Percentiles rank a stretch among this genome's conserved stretches.
Conservation (phyloP, 2,329 filamentous ascomycete genomes). For the Aureobasidium sp. region DNA sequence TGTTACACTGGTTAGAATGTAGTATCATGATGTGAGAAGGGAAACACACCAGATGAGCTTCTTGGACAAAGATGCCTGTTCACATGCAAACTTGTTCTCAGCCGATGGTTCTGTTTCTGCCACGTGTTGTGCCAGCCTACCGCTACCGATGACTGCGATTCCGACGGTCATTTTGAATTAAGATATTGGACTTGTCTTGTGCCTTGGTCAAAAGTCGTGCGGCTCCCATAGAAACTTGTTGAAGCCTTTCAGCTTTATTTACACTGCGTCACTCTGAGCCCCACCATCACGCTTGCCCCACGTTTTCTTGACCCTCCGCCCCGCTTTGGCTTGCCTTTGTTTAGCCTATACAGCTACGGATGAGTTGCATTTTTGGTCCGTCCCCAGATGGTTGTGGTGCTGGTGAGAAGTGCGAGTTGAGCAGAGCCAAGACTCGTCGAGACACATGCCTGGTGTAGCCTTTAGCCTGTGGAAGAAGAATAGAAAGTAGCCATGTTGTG, state of each 20-base stretch:
- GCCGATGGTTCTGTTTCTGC: not conserved
- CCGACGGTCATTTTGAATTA: slow-evolving; percentile 27
- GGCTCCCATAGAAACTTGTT: not conserved
- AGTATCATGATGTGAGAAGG: not conserved
- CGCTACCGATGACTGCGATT: slow-evolving; percentile 54
- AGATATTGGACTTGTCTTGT: not conserved
- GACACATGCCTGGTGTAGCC: not conserved
- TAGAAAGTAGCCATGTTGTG: not conserved
- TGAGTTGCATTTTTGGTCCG: too few relatives aligned
- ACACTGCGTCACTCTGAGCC: slow-evolving; percentile 2
- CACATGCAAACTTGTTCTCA: not conserved
- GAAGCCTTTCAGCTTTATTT: not conserved
- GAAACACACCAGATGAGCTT: slow-evolving; percentile 44
- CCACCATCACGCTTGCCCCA: not conserved
- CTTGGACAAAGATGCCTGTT: slow-evolving; percentile 49
- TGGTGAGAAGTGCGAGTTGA: too few relatives aligned
- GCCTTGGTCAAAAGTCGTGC: not conserved
- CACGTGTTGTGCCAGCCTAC: slow-evolving; percentile 13
- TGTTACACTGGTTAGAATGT: slow-evolving; percentile 17
- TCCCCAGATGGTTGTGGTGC: too few relatives aligned
- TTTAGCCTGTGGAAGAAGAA: not conserved
- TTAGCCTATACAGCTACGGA: not conserved
- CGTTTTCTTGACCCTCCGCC: not conserved
- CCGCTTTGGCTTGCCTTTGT: not conserved
- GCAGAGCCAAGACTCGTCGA: too few relatives aligned